Conservation (phyloP, 2,329 filamentous ascomycete genomes). For the Dactylellina leptospora region DNA sequence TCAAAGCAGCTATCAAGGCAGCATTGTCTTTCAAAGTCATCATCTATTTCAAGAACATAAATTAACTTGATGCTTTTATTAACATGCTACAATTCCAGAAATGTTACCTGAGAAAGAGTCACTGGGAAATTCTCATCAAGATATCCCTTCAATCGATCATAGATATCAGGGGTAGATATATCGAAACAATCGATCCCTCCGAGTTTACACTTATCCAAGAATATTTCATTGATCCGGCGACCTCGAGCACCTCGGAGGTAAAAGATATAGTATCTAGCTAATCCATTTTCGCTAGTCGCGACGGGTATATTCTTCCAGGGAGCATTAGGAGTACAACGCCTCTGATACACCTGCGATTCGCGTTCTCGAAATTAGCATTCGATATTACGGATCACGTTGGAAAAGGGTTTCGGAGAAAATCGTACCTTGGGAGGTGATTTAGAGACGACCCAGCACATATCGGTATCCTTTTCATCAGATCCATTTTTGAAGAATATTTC, state of each 20-base stretch:
- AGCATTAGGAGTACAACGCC: not conserved
- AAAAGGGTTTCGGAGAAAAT: not conserved
- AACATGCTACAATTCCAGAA: too few species aligned
- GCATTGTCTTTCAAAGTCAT: too few species aligned
- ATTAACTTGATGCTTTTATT: too few species aligned
- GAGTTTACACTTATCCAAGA: conserved; percentile 1
- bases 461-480: not conserved
- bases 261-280: not conserved
- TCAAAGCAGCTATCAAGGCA: too few species aligned
- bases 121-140: not conserved
- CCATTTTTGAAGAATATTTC: conserved; percentile 12
- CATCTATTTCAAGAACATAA: too few species aligned
- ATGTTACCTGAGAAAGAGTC: not conserved
- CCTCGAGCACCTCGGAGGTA: conserved; percentile 4
- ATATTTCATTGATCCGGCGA: not conserved
- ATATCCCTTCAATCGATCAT: not conserved
- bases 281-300: not conserved
- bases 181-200: conserved; percentile 1
- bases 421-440: conserved; percentile 11
- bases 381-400: not conserved
- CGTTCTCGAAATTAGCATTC: too few species aligned
- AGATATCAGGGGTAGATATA: not conserved
- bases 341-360: conserved; percentile 7
- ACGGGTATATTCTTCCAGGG: not conserved
- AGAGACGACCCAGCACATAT: conserved; percentile 5